Percentiles rank a stretch among this genome's conserved stretches.
These are phyloP conservation scores for Albophoma yamanashiensis DNA, from an alignment of 2,329 filamentous ascomycete genomes.

Conservation along the genomic window DNA sequence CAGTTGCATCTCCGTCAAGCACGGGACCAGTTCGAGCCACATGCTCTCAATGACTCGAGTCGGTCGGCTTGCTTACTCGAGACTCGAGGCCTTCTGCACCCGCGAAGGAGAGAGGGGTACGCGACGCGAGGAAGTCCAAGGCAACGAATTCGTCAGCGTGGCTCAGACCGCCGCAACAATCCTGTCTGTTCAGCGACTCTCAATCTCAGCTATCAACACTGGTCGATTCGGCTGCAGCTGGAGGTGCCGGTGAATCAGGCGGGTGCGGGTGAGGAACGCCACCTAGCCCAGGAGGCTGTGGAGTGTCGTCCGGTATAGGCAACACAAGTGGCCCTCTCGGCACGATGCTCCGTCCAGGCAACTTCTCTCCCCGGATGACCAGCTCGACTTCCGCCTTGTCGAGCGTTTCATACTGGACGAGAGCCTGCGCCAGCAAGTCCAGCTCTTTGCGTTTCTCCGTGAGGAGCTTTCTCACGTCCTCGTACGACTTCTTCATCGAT, in stretches of 20 bases:
- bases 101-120: not conserved
- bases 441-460: slow-evolving; percentile 70
- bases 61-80: not conserved
- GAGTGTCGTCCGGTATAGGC: slow-evolving; percentile 24
- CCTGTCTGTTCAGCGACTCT: not conserved
- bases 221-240: slow-evolving; percentile 18
- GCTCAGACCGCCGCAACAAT: not conserved
- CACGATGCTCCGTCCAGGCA: slow-evolving; percentile 52
- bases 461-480: slow-evolving; percentile 62
- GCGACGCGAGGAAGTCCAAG: not conserved
- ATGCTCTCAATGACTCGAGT: not conserved
- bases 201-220: slow-evolving; percentile 12
- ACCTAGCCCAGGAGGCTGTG: slow-evolving; percentile 22
- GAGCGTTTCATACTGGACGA: slow-evolving; percentile 91
- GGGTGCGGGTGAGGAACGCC: slow-evolving; percentile 21
- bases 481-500: slow-evolving; percentile 70
- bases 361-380: slow-evolving; percentile 76
- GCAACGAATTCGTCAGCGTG: not conserved
- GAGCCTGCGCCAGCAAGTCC: slow-evolving; percentile 75
- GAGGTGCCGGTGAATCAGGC: slow-evolving; percentile 19
- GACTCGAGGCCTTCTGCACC: not conserved
- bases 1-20: not conserved
- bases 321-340: slow-evolving; percentile 38
- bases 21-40: not conserved
- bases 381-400: slow-evolving; percentile 82